Conservation (phyloP, 1,284 basidiomycete species). For the Mycena sp. region DNA sequence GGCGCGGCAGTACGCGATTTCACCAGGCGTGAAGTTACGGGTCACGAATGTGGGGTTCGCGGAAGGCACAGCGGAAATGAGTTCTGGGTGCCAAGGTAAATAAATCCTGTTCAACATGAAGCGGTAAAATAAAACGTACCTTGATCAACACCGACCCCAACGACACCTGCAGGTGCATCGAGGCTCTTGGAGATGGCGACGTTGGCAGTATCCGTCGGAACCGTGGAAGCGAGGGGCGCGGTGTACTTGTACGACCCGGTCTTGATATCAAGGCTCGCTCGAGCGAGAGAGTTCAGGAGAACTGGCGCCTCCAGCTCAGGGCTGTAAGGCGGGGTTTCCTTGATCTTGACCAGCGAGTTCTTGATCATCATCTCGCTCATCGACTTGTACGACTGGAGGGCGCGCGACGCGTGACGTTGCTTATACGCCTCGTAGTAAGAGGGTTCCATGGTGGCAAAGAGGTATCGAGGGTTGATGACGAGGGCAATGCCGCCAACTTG, state of each 20-base stretch:
- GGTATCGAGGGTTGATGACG: constrained; percentile 91
- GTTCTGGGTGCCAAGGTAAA: constrained; percentile 62
- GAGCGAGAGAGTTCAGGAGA: constrained; percentile 93
- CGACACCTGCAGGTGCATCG: constrained; percentile 47
- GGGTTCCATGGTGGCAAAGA: constrained; percentile 86
- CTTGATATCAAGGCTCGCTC: constrained; percentile 86
- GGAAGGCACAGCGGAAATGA: constrained; percentile 93
- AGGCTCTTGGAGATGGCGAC: constrained; percentile 65
- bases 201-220: constrained; percentile 73
- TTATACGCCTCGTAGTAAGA: constrained; percentile 83
- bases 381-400: constrained; percentile 87
- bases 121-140: constrained; percentile 55
- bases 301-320: constrained; percentile 90
- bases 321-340: constrained; percentile 93
- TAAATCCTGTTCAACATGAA: constrained; percentile 9
- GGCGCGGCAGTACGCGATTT: constrained; percentile 88
- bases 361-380: constrained; percentile 96
- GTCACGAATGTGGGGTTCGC: constrained; percentile 90
- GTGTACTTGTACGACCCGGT: constrained; percentile 87
- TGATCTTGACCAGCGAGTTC: constrained; percentile 94
- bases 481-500: constrained; percentile 96
- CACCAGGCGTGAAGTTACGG: constrained; percentile 93
- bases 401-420: constrained; percentile 74
- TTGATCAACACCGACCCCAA: constrained; percentile 90
- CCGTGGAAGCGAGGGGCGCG: constrained; percentile 66